Conservation (phyloP, 139 green algal genomes). For the Medakamo hakoo region DNA sequence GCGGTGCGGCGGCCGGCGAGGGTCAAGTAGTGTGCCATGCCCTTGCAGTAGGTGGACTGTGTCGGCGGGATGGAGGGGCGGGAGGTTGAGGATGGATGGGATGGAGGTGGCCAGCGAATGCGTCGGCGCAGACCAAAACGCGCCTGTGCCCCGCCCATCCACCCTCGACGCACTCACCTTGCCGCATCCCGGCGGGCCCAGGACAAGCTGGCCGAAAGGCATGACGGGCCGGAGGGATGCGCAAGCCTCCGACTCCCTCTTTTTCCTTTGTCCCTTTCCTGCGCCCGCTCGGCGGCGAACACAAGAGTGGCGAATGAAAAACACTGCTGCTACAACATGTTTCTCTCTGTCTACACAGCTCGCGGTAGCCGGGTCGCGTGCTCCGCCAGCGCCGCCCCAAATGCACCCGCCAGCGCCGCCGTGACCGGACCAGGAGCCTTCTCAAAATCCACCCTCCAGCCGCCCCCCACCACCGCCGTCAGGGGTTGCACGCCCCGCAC, state of each 20-base stretch:
- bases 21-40: slow-evolving; percentile 60
- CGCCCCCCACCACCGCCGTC: not conserved
- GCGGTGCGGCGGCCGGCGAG: slow-evolving; percentile 20
- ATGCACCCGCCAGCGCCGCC: not conserved
- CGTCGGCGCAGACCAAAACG: not conserved
- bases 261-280: too few species aligned
- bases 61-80: not conserved
- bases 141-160: not conserved
- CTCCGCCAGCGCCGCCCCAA: not conserved
- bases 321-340: too few species aligned
- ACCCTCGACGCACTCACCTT: slow-evolving; percentile 25
- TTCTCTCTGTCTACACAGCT: not conserved
- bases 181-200: slow-evolving; percentile 82
- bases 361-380: not conserved
- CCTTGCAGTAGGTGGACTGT: slow-evolving; percentile 71
- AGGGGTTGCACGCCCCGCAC: not conserved
- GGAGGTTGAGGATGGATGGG: not conserved
- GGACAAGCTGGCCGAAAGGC: slow-evolving; percentile 84
- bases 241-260: too few species aligned
- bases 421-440: not conserved
- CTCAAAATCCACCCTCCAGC: not conserved
- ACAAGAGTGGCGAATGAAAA: too few species aligned
- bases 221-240: too few species aligned
- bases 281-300: too few species aligned
- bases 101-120: not conserved